phyloP scores from a whole-genome alignment of 2,329 filamentous ascomycete species.

The Sphaerulina musiva region DNA sequence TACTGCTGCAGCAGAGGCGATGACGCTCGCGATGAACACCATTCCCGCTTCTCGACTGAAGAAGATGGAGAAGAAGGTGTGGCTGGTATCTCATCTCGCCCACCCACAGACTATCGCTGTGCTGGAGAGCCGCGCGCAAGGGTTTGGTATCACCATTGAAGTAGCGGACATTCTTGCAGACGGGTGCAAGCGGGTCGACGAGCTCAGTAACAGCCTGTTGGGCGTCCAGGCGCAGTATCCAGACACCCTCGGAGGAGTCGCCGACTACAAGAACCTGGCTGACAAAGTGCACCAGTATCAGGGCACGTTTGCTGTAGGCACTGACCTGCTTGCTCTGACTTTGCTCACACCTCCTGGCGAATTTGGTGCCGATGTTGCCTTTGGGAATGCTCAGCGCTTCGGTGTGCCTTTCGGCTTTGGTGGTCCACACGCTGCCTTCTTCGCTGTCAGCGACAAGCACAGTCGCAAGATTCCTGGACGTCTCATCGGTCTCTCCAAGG shows the following conservation, averaged over 20 bases:
- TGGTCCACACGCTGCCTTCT: constrained; percentile 95
- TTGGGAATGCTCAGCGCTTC: constrained; percentile 85
- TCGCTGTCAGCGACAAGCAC: constrained; percentile 81
- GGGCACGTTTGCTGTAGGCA: constrained; percentile 77
- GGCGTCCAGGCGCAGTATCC: constrained; percentile 95
- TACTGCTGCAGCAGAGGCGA: constrained; percentile 88
- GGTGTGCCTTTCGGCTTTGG: constrained; percentile 89
- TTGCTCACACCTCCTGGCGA: constrained; percentile 83
- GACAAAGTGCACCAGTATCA: constrained; percentile 70
- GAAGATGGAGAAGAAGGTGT: constrained; percentile 64
- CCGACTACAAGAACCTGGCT: constrained; percentile 67
- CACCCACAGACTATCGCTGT: constrained; percentile 84
- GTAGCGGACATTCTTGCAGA: constrained; percentile 64
- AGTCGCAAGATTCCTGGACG: constrained; percentile 93
- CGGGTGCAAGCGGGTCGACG: constrained; percentile 59
- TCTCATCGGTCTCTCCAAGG: constrained; percentile 84
- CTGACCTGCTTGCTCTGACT: constrained; percentile 81
- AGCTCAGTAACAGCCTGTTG: constrained; percentile 72
- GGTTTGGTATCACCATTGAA: constrained; percentile 79
- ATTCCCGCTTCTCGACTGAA: constrained; percentile 66
- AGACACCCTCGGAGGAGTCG: constrained; percentile 74
- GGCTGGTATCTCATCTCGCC: constrained; percentile 72
- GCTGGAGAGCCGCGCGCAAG: constrained; percentile 75
- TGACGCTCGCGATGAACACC: constrained; percentile 82
- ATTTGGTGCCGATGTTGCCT: constrained; percentile 91